Evolutionary conservation across 257 asterid genomes (phyloP).

Genomic region (Lycium barbarum): DNA sequence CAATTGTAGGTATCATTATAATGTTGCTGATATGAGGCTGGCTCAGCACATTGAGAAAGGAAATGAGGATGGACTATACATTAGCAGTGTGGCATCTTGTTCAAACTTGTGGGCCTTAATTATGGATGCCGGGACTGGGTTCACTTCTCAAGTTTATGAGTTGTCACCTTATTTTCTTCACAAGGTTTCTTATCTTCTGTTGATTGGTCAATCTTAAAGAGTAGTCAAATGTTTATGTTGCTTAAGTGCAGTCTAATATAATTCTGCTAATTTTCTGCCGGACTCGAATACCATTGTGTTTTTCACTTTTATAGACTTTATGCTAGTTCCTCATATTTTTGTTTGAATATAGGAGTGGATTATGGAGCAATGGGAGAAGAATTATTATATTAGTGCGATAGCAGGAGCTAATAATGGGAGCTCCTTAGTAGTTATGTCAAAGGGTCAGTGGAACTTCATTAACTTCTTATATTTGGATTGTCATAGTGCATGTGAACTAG

Average conservation of each 20-base stretch:
- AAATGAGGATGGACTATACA: constrained; percentile 55
- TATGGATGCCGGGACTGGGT: constrained; percentile 72
- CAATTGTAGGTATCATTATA: constrained; percentile 55
- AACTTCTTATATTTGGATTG: not conserved
- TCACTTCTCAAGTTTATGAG: constrained; percentile 54
- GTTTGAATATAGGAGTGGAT: constrained; percentile 61
- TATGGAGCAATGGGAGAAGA: constrained; percentile 73
- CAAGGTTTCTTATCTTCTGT: constrained; percentile 44
- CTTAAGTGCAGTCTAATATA: not conserved
- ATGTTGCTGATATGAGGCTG: constrained; percentile 53
- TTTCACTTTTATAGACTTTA: not conserved
- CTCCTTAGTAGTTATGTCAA: constrained; percentile 72
- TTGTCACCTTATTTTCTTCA: constrained; percentile 55
- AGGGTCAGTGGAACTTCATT: constrained; percentile 48
- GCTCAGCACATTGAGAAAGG: constrained; percentile 59
- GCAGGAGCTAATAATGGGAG: constrained; percentile 73
- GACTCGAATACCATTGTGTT: not conserved
- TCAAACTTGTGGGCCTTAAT: constrained; percentile 60
- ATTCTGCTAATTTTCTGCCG: not conserved
- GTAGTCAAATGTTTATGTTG: not conserved
- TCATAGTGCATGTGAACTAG: not conserved
- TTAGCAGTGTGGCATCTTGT: constrained; percentile 58
- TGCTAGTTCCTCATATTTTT: constrained; percentile 20
- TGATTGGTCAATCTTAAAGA: not conserved
- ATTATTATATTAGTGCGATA: constrained; percentile 63